These are phyloP conservation scores for Scedosporium aurantiacum DNA, from an alignment of 2,329 filamentous ascomycete species.

Conservation along the genomic window DNA sequence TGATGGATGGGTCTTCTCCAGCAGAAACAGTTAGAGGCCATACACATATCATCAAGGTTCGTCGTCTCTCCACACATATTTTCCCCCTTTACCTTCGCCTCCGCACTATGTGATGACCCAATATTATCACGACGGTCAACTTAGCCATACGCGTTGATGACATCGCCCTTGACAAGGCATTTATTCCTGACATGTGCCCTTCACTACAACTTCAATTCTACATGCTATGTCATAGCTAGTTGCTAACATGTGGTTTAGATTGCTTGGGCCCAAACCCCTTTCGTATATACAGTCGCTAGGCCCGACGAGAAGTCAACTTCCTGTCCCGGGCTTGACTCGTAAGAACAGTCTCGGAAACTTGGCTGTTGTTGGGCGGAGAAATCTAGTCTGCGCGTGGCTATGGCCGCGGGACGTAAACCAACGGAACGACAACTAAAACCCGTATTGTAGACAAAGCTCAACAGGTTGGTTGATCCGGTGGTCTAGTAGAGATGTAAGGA, in stretches of 20 bases:
- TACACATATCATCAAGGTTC: background rate
- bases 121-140: constrained; percentile 38
- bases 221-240: background rate
- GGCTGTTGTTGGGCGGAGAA: too few relatives aligned
- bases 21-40: too few relatives aligned
- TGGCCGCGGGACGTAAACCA: too few relatives aligned
- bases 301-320: too few relatives aligned
- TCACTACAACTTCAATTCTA: background rate
- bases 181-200: constrained; percentile 16
- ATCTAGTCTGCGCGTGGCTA: too few relatives aligned
- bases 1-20: too few relatives aligned
- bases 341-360: too few relatives aligned
- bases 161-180: constrained; percentile 35
- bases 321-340: too few relatives aligned
- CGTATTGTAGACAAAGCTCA: too few relatives aligned
- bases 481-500: too few relatives aligned
- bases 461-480: too few relatives aligned
- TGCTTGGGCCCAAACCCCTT: background rate
- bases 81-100: background rate
- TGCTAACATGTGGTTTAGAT: constrained; percentile 1
- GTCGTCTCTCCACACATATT: background rate
- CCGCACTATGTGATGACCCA: constrained; percentile 23
- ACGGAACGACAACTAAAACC: too few relatives aligned
- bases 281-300: background rate
- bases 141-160: constrained; percentile 36